Percentiles rank a stretch among this genome's conserved stretches.
Conservation (phyloP, 805 yeast genomes). For the Lipomyces sp. region DNA sequence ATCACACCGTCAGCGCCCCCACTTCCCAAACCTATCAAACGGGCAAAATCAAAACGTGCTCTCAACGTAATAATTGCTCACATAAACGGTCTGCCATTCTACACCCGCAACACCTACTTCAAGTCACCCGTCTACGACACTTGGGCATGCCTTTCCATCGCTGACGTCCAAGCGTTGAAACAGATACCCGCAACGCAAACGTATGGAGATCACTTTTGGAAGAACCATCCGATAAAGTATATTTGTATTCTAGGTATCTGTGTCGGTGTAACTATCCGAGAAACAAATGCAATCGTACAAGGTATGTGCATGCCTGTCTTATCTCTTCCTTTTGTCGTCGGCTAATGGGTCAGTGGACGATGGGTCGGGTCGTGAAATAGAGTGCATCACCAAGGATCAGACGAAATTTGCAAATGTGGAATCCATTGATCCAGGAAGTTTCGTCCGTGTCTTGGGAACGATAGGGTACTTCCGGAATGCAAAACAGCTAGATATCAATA, state of each 20-base stretch:
- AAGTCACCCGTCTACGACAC: slow-evolving; percentile 5
- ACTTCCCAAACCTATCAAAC: background rate
- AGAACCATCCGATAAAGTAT: slow-evolving; percentile 27
- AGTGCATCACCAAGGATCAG: background rate
- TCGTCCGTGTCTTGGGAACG: slow-evolving; percentile 9
- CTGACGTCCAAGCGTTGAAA: slow-evolving; percentile 2
- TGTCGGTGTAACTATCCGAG: slow-evolving; percentile 5
- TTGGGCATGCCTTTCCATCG: slow-evolving; percentile 6
- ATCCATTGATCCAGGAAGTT: background rate
- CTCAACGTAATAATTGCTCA: background rate
- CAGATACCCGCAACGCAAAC: background rate
- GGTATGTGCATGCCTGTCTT: background rate
- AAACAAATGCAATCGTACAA: background rate
- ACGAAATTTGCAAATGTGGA: background rate
- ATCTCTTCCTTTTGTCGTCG: background rate
- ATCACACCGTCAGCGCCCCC: background rate
- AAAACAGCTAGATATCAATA: background rate
- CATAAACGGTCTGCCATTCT: slow-evolving; percentile 13
- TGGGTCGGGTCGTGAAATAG: slow-evolving; percentile 15
- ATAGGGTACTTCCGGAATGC: background rate
- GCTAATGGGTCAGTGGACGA: slow-evolving; percentile 12
- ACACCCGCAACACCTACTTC: background rate
- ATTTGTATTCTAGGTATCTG: slow-evolving; percentile 22
- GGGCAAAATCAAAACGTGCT: background rate
- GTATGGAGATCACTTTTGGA: slow-evolving; percentile 22